phyloP scores from a whole-genome alignment of 1,139 yeast species.

The Pneumocystis wakefieldiae region DNA sequence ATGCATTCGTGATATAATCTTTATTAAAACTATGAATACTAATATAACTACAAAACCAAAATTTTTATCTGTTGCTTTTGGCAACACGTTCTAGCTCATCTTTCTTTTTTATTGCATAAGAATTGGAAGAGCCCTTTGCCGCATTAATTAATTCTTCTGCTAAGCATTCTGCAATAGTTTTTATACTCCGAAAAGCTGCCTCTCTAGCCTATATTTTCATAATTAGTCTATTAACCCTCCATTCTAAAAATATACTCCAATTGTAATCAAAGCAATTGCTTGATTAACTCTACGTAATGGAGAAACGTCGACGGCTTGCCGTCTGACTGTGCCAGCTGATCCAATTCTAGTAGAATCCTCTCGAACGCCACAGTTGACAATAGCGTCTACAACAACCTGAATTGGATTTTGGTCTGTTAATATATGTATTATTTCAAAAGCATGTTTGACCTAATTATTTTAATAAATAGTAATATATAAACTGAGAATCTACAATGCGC shows the following conservation, averaged over 20 bases:
- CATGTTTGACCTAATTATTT: background rate
- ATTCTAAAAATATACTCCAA: constrained; percentile 41
- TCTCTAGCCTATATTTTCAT: constrained; percentile 49
- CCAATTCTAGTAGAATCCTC: constrained; percentile 99
- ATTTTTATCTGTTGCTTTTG: constrained; percentile 93
- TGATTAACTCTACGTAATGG: constrained; percentile 99
- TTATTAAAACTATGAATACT: background rate
- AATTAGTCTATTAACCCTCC: background rate
- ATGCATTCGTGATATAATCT: background rate
- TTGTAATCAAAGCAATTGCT: constrained; percentile 93
- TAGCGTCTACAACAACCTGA: constrained; percentile 98
- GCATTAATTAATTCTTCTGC: constrained; percentile 99
- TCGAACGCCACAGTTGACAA: constrained; percentile 99
- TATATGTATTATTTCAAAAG: constrained; percentile 85
- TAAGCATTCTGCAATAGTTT: constrained; percentile 99
- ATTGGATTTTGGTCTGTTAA: constrained; percentile 98
- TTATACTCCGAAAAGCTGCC: constrained; percentile 99
- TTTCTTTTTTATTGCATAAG: constrained; percentile 99
- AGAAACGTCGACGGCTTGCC: constrained; percentile 99
- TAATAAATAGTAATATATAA: background rate
- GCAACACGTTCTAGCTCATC: constrained; percentile 99
- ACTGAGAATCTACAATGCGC: constrained; percentile 96
- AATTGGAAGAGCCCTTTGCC: constrained; percentile 99
- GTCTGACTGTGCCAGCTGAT: constrained; percentile 99
- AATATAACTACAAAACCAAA: background rate